Base-by-base conservation (phyloP, 805 yeast species). In the Nakazawaea molendinolei region DNA sequence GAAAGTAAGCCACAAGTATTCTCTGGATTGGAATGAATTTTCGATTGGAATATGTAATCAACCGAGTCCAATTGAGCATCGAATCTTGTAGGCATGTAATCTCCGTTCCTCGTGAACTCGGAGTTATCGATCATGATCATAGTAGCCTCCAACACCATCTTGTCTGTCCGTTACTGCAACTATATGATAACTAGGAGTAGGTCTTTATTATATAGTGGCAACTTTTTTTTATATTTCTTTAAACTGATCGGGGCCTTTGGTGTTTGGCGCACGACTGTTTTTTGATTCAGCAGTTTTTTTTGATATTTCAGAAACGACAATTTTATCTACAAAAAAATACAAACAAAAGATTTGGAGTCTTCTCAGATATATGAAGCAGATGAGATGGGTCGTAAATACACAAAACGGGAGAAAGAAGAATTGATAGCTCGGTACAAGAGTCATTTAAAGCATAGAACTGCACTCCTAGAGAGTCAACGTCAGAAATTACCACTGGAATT, bases 41-140 rank as follows among this genome's bases (percentile, higher is more conserved):
- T 90, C 45, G 84, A 76, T 44, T 82, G 81, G 65, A 92, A 94
- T 30, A 92, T 76, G 48, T 79, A 67, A 48, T 86, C 92, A 20
- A 89, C 87, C 8, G 96, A 79, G 44, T 92, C 95, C 43, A 84
- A 67, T 60, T 92, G 96, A 2, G 97, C 96, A 45, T 84, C 94
- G 55, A 79, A 89, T 51, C 98, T 72, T 12, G 89, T 79, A 13
- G 94, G 77, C 24, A 84, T 71, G 52, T 80, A 92, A 58, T 92
- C 98, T 22, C 97, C 98, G 56, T 92, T 92, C 52, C 98, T 73
- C 76, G 89, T 84, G 60, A 71, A 90, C 64, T 92, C 98, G 35
- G 96, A 86, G 69, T 87, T 90, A 67, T 92, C 99, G 53, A 92
- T 74, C 52, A 87, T 86, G 44, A 92, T 74, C 83, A 92, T 89